Percentiles rank a stretch among this genome's conserved stretches.
phyloP scores from a whole-genome alignment of 176 grass and related monocot genomes.

The Cenchrus fungigraminus region DNA sequence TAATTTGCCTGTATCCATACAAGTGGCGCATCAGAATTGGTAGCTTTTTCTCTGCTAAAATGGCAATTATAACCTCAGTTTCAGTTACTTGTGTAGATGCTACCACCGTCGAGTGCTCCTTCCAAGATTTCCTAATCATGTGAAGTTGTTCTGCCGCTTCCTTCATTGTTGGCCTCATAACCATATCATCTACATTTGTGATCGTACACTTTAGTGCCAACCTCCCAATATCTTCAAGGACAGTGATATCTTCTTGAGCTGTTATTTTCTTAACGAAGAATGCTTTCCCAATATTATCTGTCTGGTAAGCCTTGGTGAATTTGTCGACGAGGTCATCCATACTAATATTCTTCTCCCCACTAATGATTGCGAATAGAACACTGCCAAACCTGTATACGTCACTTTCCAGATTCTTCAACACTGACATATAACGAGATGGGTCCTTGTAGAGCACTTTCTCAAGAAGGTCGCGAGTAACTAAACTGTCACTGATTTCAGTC shows the following conservation, averaged over 20 bases:
- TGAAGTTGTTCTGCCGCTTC: neutral
- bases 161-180: slow-evolving; percentile 9
- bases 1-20: neutral
- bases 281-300: neutral
- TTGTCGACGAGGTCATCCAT: neutral
- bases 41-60: neutral
- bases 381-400: neutral
- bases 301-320: neutral
- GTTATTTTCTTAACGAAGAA: neutral
- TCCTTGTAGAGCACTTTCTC: neutral
- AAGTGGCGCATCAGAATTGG: neutral
- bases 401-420: neutral
- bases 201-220: neutral
- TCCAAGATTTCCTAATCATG: neutral
- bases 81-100: neutral
- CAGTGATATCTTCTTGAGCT: neutral
- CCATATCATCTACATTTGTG: neutral
- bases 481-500: neutral
- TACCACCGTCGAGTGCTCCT: neutral
- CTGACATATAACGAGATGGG: neutral
- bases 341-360: neutral
- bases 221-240: neutral
- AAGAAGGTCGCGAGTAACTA: neutral
- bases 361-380: slow-evolving; percentile 25
- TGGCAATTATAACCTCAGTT: neutral